Evolutionary conservation across 371 early-diverging fungal species (phyloP), one percentile per base, ranked within the genome.

Genomic region (Apophysomyces sp.): DNA sequence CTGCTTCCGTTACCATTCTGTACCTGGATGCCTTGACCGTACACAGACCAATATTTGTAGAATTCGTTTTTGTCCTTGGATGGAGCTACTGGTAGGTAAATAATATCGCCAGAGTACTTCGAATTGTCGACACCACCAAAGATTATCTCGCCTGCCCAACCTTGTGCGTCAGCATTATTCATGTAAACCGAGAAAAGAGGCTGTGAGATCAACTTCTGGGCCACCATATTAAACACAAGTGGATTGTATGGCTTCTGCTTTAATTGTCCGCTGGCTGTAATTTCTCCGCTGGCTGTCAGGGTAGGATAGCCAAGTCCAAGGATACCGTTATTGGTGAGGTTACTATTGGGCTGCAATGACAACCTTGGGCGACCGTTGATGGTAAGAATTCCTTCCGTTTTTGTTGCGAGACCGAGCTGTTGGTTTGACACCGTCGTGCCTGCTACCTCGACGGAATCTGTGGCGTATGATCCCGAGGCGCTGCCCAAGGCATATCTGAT

Each of bases 21-120:
- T 1, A 79, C 67, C 15, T 52, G 40, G 21, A 80, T 49, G 40
- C 80, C 76, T 56, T 78, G 74, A 4, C 69, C 78, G 31, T 65
- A 63, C 3, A 81, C 78, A 76, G 76, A 76, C 81, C 81, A 81
- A 36, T 78, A 81, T 9, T 21, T n/a, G 21, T 44, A 44, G 49
- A n/a, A n/a, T 34, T 34, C 34, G 24, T 18, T 6, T 31, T 24
- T 8, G 7, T 52, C 2, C 13, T 1, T 28, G n/a, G 34, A 26
- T 21, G 49, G 49, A 21, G 62, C 56, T 18, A 69, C 57, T 6
- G 69, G 62, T 7, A 57, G 32, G 36, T 69, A 62, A 31, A 24
- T 39, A 6, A 69, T 30, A 16, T 52, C 37, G 27, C 69, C 69
- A 24, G 44, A 56, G 57, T 44, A 58, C 40, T 62, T 61, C 27